Base-by-base conservation (phyloP, 306 rosid genomes). In the Herpetospermum pedunculosum region DNA sequence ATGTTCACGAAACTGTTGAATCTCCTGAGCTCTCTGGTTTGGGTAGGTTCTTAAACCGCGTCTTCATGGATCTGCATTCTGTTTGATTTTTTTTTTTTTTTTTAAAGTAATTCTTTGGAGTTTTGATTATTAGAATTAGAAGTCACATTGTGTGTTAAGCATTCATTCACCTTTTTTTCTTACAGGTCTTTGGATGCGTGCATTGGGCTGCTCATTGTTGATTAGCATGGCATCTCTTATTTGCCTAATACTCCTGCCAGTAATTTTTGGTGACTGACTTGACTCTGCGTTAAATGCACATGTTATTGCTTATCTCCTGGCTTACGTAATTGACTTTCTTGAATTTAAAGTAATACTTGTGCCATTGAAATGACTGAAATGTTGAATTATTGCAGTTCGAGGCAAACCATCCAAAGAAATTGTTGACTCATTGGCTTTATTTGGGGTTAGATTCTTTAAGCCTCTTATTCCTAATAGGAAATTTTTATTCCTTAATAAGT, bases 211-310 rank as follows among this genome's bases (percentile, higher is more conserved):
- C 87, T 93, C 98, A 4, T 80, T 93, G 84, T 87, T 93, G 79
- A 97, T 93, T 78, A 93, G 98, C 89, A 87, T 89, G 96, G 98
- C 97, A 83, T 91, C 98, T 65, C 94, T 93, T 70, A 79, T 85
- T 63, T 93, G 98, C 89, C 81, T 93, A 76, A 84, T 88, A 85
- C 72, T 77, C 79, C 79, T 94, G 87, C 98, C 98, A 47, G 81
- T 94, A 49, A 88, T 94, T 70, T 91, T 87, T 58, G 92, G 98
- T 94, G 68, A 85, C 95, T 77, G 73, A n/a, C n/a, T n/a, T n/a
- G n/a, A 46, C 35, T 54, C 54, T 25, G 12, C 8, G 6, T 75
- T 58, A 10, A 5, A 6, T 75, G 37, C 29, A 65, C 77, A 15
- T 55, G 47, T 10, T 7, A 30, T 35, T 52, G 69, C 73, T 38